Percentiles rank a stretch among this genome's conserved stretches.
phyloP scores from a whole-genome alignment of 768 basidiomycete genomes.

The Lactifluus echinatus region DNA sequence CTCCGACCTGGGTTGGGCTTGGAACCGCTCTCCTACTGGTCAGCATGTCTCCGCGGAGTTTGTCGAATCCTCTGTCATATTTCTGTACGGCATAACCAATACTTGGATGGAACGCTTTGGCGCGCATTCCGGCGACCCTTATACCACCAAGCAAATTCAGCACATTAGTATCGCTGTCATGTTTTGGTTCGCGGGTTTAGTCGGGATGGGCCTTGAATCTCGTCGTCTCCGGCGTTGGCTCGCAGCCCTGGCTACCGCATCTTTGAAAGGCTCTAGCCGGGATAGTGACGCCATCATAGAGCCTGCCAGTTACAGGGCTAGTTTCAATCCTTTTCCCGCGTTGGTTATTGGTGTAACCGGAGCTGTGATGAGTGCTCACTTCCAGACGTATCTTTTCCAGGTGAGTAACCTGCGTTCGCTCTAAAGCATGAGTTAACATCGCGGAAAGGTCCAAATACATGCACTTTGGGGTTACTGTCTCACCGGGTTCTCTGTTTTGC shows the following conservation, averaged over 20 bases:
- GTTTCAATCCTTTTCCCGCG: slow-evolving; percentile 91
- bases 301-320: slow-evolving; percentile 63
- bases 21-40: slow-evolving; percentile 60
- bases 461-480: slow-evolving; percentile 86
- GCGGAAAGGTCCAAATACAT: slow-evolving; percentile 72
- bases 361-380: slow-evolving; percentile 87
- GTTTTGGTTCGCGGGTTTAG: slow-evolving; percentile 90
- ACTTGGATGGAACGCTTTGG: slow-evolving; percentile 98
- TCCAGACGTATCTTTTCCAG: slow-evolving; percentile 87
- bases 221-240: slow-evolving; percentile 65
- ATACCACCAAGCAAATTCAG: slow-evolving; percentile 85
- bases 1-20: slow-evolving; percentile 87
- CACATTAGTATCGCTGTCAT: slow-evolving; percentile 93
- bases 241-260: slow-evolving; percentile 42
- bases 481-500: slow-evolving; percentile 63
- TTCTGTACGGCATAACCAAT: slow-evolving; percentile 82
- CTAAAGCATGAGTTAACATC: not conserved
- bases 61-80: slow-evolving; percentile 72
- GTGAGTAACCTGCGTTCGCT: slow-evolving; percentile 25
- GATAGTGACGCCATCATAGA: slow-evolving; percentile 43
- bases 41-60: slow-evolving; percentile 56
- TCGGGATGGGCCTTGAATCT: slow-evolving; percentile 87
- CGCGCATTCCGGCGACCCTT: slow-evolving; percentile 69
- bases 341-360: slow-evolving; percentile 92
- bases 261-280: slow-evolving; percentile 21